phyloP scores from a whole-genome alignment of 306 rosid species.

The Cercis canadensis region DNA sequence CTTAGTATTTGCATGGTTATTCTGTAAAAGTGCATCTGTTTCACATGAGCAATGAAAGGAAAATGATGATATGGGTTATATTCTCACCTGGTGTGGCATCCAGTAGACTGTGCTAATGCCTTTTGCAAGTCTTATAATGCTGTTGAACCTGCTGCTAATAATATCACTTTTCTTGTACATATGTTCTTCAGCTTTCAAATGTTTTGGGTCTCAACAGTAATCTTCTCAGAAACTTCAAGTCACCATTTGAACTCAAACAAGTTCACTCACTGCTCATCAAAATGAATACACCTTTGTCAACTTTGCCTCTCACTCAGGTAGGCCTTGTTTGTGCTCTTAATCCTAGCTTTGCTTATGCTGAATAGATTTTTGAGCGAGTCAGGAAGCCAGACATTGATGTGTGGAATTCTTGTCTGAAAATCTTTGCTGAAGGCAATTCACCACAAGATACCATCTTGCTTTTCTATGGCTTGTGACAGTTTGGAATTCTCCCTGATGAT shows the following conservation, averaged over 20 bases:
- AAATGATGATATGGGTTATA: too few species aligned
- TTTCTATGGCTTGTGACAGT: constrained; percentile 44
- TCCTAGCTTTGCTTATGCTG: constrained; percentile 50
- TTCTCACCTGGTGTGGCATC: too few species aligned
- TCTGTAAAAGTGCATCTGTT: too few species aligned
- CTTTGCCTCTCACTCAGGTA: constrained; percentile 54
- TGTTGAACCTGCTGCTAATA: too few species aligned
- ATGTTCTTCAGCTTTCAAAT: too few species aligned
- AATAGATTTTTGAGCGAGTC: constrained; percentile 33
- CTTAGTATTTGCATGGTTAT: too few species aligned
- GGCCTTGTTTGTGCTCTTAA: constrained; percentile 53
- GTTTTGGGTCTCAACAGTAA: neutral
- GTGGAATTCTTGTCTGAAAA: constrained; percentile 60
- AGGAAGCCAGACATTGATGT: constrained; percentile 23
- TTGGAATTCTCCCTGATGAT: constrained; percentile 43
- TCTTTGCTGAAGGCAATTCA: constrained; percentile 43
- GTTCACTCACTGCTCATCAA: constrained; percentile 61
- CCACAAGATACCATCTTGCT: constrained; percentile 47
- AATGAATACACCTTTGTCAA: constrained; percentile 46
- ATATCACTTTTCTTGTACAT: too few species aligned
- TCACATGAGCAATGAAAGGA: too few species aligned
- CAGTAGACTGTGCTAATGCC: too few species aligned
- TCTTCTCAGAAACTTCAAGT: constrained; percentile 54
- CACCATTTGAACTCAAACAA: constrained; percentile 65
- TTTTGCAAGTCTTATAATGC: too few species aligned